Base-by-base conservation (phyloP, 768 basidiomycete species). In the Pleurotus djamor region DNA sequence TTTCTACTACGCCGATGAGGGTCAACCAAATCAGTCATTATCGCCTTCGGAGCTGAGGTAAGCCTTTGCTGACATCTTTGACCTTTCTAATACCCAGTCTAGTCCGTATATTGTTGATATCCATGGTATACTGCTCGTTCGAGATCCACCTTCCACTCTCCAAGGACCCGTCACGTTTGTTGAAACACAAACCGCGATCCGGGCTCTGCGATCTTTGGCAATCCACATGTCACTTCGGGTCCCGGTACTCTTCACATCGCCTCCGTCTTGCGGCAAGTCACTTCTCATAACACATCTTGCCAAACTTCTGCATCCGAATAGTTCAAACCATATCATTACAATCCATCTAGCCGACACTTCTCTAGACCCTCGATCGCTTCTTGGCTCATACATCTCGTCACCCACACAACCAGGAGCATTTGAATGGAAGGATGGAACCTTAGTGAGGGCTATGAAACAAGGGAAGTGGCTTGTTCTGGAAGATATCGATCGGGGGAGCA, bases 321-420 rank as follows among this genome's bases (percentile, higher is more conserved):
- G 73, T 5, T 77, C 74, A 55, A 87, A 88, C 60, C 87, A 93
- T 48, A 82, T 97, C 44, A 82, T 98, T 35, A 87, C 84, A 0
- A 87, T 99, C 60, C 91, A 96, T 65, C 85, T 98, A 28, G 93
- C 94, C 5, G 97, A 98, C 65, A 96, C 95, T 0, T 96, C 96
- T 2, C 80, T 99, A 48, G 96, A 99, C 68, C 89, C 96, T 34
- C 90, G 96, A 21, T 89, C 94, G 0, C 81, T 99, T 4, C 82
- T 99, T 45, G 96, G 97, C 4, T 95, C 94, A 2, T 96, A 98
- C 60, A 79, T 94, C 2, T 96, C 96, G 1, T 97, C 96, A 0
- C 79, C 89, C 0, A 85, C 82, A 1, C 83, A 83, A 28, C 87
- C 94, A 0, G 96, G 96, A 4, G 86, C 85, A 2, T 99, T 99